Evolutionary conservation across 768 basidiomycete species (phyloP).

Genomic region (Mycena rosella): DNA sequence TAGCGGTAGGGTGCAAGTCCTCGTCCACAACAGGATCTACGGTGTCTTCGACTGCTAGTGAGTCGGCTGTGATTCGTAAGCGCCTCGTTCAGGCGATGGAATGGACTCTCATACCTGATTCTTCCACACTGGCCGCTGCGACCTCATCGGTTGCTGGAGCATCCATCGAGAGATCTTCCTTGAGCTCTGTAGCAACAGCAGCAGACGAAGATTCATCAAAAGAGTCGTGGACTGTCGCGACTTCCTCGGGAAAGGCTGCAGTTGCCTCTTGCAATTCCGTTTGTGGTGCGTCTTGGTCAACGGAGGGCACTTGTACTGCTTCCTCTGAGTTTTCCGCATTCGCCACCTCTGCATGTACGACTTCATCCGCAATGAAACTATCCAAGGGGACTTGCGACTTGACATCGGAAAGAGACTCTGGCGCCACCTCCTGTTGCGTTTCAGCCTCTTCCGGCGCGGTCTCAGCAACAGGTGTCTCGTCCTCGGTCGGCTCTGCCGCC

Average conservation of each 20-base stretch:
- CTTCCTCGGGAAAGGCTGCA: not conserved
- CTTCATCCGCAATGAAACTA: not conserved
- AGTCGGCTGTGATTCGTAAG: not conserved
- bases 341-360: not conserved
- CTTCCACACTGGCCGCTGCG: not conserved
- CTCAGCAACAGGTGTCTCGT: too few species aligned
- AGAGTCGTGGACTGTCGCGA: not conserved
- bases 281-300: too few species aligned
- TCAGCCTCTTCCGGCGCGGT: too few species aligned
- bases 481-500: too few species aligned
- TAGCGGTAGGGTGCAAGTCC: too few species aligned
- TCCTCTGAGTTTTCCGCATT: not conserved
- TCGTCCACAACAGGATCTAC: not conserved
- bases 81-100: not conserved
- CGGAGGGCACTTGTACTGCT: not conserved
- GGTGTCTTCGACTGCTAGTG: not conserved
- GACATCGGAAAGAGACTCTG: too few species aligned
- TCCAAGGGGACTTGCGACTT: not conserved
- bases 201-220: not conserved
- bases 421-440: too few species aligned
- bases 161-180: not conserved
- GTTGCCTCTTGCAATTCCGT: not conserved
- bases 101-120: not conserved
- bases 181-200: not conserved
- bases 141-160: not conserved